Base-by-base conservation (phyloP, 805 yeast genomes). In the Hanseniaspora mollemarum region DNA sequence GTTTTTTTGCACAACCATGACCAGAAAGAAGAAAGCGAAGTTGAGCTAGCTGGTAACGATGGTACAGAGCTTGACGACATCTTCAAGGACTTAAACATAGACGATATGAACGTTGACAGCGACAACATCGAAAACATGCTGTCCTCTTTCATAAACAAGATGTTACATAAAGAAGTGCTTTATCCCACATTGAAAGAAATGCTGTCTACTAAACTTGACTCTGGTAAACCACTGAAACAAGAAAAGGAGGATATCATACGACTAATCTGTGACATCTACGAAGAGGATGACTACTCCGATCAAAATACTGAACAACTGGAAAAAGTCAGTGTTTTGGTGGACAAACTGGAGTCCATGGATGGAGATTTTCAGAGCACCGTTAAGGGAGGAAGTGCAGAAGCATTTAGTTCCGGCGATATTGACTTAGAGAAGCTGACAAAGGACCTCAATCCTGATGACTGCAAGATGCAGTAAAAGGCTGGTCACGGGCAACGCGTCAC, bases 1-100 rank as follows among this genome's bases (percentile, higher is more conserved):
- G 51, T 48, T 8, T 48, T 48, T n/a, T 48, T 40, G 7, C 32
- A 48, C 18, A 48, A 48, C 22, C 51, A 46, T 24, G 42, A 38
- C 18, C 31, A 42, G 10, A 32, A 39, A 25, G 40, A 31, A 16
- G 21, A 21, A 3, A 21, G 24, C 24, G 37, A 22, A 38, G 28
- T 26, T 24, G 22, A 26, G 18, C 12, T 7, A 16, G 12, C 29
- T 25, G 48, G 35, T 2, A 15, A 19, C 16, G 13, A 18, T n/a
- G 37, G 37, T 31, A 38, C 22, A 18, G 32, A 41, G 2, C 8
- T 46, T 15, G 35, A 33, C 18, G 42, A 31, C 18, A 19, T 46
- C 13, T 22, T 46, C 15, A 37, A 32, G 15, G 35, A 39, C 10
- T 12, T 46, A 10, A 39, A 46, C 18, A 31, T 42, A 2, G 24